A percentile compares a stretch with the other conserved stretches of the same genome.
These are phyloP conservation scores for Acidomyces sp. DNA, from an alignment of 495 filamentous ascomycete species.

Conservation along the genomic window DNA sequence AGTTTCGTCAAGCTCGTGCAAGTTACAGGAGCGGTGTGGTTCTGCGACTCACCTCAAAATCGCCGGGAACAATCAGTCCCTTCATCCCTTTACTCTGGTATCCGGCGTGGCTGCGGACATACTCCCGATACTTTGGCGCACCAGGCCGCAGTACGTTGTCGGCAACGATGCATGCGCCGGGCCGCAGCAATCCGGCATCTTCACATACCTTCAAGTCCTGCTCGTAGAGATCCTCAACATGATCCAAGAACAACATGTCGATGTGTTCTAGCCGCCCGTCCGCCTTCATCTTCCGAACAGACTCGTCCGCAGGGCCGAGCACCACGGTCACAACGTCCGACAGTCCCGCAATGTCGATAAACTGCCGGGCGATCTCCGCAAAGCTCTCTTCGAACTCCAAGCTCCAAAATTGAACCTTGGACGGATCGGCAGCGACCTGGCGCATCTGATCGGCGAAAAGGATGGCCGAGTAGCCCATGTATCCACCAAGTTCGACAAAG, in stretches of 20 bases:
- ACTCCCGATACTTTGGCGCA: conserved; percentile 27
- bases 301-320: conserved; percentile 24
- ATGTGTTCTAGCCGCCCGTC: conserved; percentile 20
- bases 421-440: conserved; percentile 12
- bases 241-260: conserved; percentile 29
- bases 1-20: too few relatives aligned
- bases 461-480: conserved; percentile 27
- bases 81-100: not conserved
- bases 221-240: conserved; percentile 26
- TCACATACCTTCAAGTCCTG: conserved; percentile 27
- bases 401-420: conserved; percentile 22
- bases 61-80: conserved; percentile 7
- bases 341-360: conserved; percentile 25
- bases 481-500: conserved; percentile 29
- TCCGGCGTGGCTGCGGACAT: conserved; percentile 15
- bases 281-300: conserved; percentile 19
- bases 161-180: conserved; percentile 22
- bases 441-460: conserved; percentile 26
- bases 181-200: conserved; percentile 20
- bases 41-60: conserved; percentile 8
- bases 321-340: conserved; percentile 25
- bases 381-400: conserved; percentile 26
- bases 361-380: conserved; percentile 21
- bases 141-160: conserved; percentile 25
- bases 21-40: too few relatives aligned